Conservation (phyloP, 805 yeast genomes). For the Myxozyma melibiosi region DNA sequence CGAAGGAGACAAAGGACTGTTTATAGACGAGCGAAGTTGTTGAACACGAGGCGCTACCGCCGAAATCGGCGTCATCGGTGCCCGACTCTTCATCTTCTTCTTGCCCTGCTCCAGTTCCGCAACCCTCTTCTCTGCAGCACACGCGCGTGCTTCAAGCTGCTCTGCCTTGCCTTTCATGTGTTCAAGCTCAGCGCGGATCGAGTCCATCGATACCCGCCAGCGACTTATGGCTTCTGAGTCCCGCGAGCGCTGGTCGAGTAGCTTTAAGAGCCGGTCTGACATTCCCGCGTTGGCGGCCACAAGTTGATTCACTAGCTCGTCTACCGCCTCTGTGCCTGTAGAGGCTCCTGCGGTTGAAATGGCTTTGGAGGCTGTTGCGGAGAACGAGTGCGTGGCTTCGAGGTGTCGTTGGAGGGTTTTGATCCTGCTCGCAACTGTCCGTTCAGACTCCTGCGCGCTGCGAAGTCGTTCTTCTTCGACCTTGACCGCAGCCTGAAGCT, state of each 20-base stretch:
- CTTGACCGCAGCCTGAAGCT: not conserved
- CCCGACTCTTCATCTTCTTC: not conserved
- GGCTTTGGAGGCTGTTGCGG: not conserved
- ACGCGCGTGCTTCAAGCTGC: not conserved
- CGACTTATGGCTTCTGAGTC: conserved; percentile 6
- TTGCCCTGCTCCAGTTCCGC: not conserved
- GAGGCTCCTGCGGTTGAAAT: not conserved
- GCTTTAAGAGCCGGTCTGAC: not conserved
- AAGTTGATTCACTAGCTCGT: not conserved
- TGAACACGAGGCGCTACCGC: not conserved
- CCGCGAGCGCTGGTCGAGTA: not conserved
- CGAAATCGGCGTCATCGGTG: not conserved
- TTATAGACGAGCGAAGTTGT: not conserved
- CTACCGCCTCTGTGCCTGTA: not conserved
- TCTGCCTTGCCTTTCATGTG: not conserved
- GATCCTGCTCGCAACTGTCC: not conserved
- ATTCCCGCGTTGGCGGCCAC: not conserved
- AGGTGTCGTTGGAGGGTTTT: not conserved
- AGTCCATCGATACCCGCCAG: not conserved
- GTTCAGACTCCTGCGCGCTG: not conserved
- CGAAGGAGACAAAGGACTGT: too few relatives aligned
- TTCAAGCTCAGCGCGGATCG: too few relatives aligned
- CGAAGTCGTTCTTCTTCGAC: not conserved
- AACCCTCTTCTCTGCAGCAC: not conserved
- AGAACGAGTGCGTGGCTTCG: not conserved